A percentile compares a stretch with the other conserved stretches of the same genome.
phyloP scores from a whole-genome alignment of 2,329 filamentous ascomycete genomes.

The Epicoccum sorghinum region DNA sequence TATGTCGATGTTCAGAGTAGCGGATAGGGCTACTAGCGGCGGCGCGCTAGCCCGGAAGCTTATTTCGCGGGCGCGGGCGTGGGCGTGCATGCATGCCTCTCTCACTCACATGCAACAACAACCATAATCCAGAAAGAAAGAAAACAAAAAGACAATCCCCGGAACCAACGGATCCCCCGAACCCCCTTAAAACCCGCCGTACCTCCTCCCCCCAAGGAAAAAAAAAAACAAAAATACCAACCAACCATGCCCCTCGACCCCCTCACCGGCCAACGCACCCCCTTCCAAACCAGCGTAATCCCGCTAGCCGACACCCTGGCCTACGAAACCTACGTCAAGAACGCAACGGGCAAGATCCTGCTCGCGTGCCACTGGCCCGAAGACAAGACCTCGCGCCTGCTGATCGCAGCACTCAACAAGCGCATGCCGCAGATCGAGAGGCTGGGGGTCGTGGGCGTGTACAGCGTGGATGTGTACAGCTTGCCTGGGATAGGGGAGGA shows the following conservation, averaged over 20 bases:
- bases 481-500: conserved; percentile 27
- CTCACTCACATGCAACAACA: neutral
- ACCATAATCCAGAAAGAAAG: no score
- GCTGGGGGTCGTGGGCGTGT: conserved; percentile 25
- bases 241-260: conserved; percentile 3
- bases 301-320: conserved; percentile 23
- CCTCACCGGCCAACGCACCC: neutral
- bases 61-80: neutral
- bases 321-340: conserved; percentile 23
- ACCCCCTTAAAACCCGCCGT: no score
- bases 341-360: conserved; percentile 26
- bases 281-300: conserved; percentile 18
- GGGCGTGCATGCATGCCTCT: neutral
- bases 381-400: conserved; percentile 24
- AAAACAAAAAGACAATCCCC: no score
- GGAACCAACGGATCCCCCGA: neutral
- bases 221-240: neutral
- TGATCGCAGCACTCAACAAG: conserved; percentile 21
- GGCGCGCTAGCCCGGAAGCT: conserved; percentile 1
- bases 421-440: conserved; percentile 22
- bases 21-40: conserved; percentile 13
- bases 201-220: no score
- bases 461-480: conserved; percentile 33
- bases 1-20: neutral
- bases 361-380: conserved; percentile 32